A percentile compares a stretch with the other conserved stretches of the same genome.
These are phyloP conservation scores for Phytophthora pisi DNA, from an alignment of 352 stramenopile species.

Conservation along the genomic window DNA sequence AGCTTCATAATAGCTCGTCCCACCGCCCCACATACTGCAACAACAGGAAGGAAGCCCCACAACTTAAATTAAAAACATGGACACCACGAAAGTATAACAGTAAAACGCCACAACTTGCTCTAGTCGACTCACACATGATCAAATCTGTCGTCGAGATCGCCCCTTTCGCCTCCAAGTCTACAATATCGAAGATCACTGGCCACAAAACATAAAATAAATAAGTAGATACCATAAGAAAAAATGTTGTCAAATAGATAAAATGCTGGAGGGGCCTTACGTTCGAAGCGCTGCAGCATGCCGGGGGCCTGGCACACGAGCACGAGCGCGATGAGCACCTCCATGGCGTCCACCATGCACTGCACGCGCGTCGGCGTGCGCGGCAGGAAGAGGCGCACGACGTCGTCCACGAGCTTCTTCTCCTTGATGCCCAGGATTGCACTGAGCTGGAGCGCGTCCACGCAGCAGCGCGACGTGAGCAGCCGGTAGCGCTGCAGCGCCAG, in stretches of 20 bases:
- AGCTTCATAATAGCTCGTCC: conserved; percentile 62
- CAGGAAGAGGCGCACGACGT: conserved; percentile 59
- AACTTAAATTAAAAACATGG: not conserved
- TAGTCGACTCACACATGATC: conserved; percentile 46
- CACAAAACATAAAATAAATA: conserved; percentile 2
- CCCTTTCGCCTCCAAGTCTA: conserved; percentile 46
- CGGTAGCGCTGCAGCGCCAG: conserved; percentile 62
- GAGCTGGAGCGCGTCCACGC: conserved; percentile 65
- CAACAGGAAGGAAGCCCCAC: conserved; percentile 1
- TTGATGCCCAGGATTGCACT: conserved; percentile 53
- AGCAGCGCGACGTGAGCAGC: conserved; percentile 58
- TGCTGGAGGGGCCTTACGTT: conserved; percentile 33
- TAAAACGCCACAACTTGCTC: not conserved
- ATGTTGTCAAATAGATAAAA: not conserved
- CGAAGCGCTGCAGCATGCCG: conserved; percentile 61
- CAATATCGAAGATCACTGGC: conserved; percentile 67
- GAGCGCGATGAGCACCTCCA: conserved; percentile 69
- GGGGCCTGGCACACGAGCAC: conserved; percentile 68
- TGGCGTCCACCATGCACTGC: conserved; percentile 74
- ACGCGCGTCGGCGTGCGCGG: conserved; percentile 59
- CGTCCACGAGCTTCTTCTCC: conserved; percentile 51
- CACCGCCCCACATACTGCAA: conserved; percentile 51
- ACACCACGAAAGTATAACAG: not conserved
- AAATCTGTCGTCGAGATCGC: conserved; percentile 48
- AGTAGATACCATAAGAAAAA: conserved; percentile 1